phyloP scores from a whole-genome alignment of 495 filamentous ascomycete genomes.

The Annulohypoxylon maeteangense region DNA sequence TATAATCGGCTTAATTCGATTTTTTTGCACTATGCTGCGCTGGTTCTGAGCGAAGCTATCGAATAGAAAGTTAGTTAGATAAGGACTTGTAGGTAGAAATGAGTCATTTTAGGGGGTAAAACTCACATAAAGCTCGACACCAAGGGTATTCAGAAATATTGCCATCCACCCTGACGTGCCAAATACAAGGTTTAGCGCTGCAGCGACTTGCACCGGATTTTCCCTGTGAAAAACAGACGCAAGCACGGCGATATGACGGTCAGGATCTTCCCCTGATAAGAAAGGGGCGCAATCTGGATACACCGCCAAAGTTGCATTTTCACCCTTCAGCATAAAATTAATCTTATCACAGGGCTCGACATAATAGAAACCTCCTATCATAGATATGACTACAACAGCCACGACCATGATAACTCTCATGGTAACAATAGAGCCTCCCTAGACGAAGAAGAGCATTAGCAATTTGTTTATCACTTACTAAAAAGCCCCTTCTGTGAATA shows the following conservation, averaged over 20 bases:
- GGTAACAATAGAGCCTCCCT: conserved; percentile 61
- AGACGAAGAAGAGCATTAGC: conserved; percentile 9
- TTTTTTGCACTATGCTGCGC: not conserved
- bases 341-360: conserved; percentile 58
- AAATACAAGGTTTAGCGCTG: conserved; percentile 55
- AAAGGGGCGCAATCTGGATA: conserved; percentile 56
- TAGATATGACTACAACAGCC: conserved; percentile 48
- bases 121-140: conserved; percentile 62
- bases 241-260: conserved; percentile 46
- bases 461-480: not conserved
- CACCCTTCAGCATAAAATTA: conserved; percentile 41
- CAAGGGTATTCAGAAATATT: conserved; percentile 55
- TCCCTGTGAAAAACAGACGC: conserved; percentile 44
- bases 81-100: not conserved
- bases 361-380: conserved; percentile 47
- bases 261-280: conserved; percentile 39
- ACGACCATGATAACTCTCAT: conserved; percentile 55
- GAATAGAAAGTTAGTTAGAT: conserved; percentile 3
- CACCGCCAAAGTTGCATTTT: conserved; percentile 33
- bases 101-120: not conserved
- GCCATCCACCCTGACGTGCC: conserved; percentile 59
- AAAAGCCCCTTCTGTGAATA: not conserved
- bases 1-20: not conserved
- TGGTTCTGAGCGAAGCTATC: conserved; percentile 56
- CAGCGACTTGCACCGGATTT: conserved; percentile 47